Evolutionary conservation across 2,329 filamentous ascomycete genomes (phyloP).

Genomic region (Tolypocladium guangdongense): DNA sequence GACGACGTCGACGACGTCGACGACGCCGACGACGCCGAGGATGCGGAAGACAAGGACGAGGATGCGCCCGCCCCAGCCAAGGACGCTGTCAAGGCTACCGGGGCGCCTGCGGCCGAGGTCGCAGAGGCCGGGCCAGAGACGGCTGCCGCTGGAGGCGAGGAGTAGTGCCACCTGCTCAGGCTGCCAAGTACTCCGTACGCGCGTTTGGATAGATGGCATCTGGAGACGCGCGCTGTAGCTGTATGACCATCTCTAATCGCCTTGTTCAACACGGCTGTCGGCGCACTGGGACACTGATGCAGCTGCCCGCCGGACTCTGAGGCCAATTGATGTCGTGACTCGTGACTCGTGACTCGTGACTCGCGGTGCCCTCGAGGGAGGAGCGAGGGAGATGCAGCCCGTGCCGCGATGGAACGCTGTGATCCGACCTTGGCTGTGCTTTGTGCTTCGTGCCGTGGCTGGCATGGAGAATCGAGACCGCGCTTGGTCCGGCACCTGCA

Average conservation of each 20-base stretch:
- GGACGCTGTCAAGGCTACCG: constrained; percentile 15
- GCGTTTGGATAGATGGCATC: neutral
- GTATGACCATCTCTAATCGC: neutral
- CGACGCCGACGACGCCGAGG: constrained; percentile 20
- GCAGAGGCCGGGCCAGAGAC: constrained; percentile 16
- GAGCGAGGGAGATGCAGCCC: neutral
- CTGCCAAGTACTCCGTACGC: neutral
- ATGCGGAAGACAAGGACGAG: constrained; percentile 13
- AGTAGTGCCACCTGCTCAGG: constrained; percentile 7
- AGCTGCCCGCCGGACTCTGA: neutral
- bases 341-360: neutral
- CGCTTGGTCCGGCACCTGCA: no score
- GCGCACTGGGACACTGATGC: neutral
- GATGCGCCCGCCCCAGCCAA: constrained; percentile 11
- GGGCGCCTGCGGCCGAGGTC: constrained; percentile 5
- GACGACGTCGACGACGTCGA: constrained; percentile 22
- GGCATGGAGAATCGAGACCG: no score
- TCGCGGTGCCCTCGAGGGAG: no score
- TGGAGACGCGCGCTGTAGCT: neutral
- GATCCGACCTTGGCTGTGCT: neutral
- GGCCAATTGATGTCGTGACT: neutral
- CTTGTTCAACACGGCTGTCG: neutral
- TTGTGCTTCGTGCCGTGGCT: neutral
- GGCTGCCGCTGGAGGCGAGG: constrained; percentile 17
- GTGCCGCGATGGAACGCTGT: neutral